Conservation (phyloP, 257 asterid genomes). For the Salvia splendens region DNA sequence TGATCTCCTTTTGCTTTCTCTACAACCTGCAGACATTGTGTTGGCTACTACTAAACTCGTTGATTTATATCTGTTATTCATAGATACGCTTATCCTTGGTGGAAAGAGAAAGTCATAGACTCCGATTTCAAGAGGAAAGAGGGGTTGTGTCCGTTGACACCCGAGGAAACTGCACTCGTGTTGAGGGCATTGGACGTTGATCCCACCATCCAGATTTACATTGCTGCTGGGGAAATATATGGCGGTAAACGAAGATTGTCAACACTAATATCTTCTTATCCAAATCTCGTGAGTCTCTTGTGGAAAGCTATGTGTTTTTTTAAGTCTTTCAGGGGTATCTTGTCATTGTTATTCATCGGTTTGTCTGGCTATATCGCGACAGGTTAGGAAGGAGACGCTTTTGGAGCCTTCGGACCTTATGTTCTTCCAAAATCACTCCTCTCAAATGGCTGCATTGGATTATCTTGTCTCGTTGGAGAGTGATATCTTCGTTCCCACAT, state of each 20-base stretch:
- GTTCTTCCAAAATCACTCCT: conserved; percentile 90
- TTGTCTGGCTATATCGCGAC: conserved; percentile 28
- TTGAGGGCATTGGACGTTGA: conserved; percentile 80
- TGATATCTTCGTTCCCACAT: conserved; percentile 90
- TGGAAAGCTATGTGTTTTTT: not conserved
- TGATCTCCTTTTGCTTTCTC: conserved; percentile 23
- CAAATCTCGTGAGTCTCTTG: conserved; percentile 64
- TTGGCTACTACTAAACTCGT: not conserved
- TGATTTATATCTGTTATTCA: conserved; percentile 25
- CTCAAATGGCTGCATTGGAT: conserved; percentile 99
- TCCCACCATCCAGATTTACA: conserved; percentile 73
- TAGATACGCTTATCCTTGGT: conserved; percentile 99
- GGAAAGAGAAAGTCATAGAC: conserved; percentile 94
- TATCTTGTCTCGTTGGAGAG: conserved; percentile 96
- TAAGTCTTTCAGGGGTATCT: not conserved
- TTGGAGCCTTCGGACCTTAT: conserved; percentile 80
- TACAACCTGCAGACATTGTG: not conserved
- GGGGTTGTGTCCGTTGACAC: conserved; percentile 94
- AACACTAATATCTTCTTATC: conserved; percentile 65
- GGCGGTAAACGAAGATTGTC: conserved; percentile 83
- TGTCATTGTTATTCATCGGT: conserved; percentile 16
- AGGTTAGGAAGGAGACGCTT: conserved; percentile 94
- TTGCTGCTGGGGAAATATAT: conserved; percentile 98
- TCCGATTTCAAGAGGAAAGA: conserved; percentile 89
- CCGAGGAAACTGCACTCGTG: conserved; percentile 91